Evolutionary conservation across 306 rosid species (phyloP), one percentile per base, ranked within the genome.

Genomic region (Ormosia semicastrata): DNA sequence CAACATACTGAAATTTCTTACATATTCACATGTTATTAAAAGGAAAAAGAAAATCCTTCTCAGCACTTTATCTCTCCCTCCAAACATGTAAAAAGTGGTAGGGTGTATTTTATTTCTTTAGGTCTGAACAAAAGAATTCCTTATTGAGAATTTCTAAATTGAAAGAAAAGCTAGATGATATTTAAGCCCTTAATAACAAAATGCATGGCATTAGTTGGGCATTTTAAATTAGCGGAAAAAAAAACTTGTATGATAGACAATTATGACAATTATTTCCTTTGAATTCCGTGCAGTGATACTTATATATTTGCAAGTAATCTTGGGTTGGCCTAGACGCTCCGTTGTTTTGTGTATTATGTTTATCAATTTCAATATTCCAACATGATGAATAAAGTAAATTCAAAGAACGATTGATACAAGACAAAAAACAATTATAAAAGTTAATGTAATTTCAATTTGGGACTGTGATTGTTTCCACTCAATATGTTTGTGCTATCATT

Each of bases 1-100:
- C 78, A 69, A 72, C 73, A 84, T 77, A 59, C 78, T 64, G 72
- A 85, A 75, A 70, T 67, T 49, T 69, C 62, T 81, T 81, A 88
- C 88, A 84, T 72, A 84, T 87, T 82, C 78, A 73, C 84, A 40
- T 77, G 58, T 75, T 78, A 85, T 83, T 71, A 58, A 41, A 36
- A 13, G 1, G 4, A 6, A 50, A 62, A 29, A 66, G 24, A 40
- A 33, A 71, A 5, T 82, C 69, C 84, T 66, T 77, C 36, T 36
- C 29, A 41, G 54, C 14, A 40, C 54, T 47, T 66, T 47, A 34
- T 53, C 40, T n/a, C 15, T 40, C 67, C n/a, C 47, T 17, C 18
- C 37, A 73, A 81, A n/a, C n/a, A n/a, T n/a, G n/a, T n/a, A n/a
- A n/a, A n/a, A n/a, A n/a, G 11, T 81, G 33, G 17, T 64, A 41